These are phyloP conservation scores for Pseudohalonectria lignicola DNA, from an alignment of 2,329 filamentous ascomycete genomes.

Conservation along the genomic window DNA sequence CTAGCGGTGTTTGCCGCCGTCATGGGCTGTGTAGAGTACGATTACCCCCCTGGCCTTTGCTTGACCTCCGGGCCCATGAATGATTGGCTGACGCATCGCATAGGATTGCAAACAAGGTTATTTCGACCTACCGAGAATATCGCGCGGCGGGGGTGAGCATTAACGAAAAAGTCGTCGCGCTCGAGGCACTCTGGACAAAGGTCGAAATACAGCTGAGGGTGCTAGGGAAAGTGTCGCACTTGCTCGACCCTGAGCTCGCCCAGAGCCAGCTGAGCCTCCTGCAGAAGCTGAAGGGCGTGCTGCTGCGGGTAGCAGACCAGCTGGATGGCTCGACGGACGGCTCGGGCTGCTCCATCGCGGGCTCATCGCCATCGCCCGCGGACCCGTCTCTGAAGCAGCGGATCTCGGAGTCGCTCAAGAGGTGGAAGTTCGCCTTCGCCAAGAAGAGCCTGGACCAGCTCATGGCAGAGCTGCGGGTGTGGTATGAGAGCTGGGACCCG, in stretches of 20 bases:
- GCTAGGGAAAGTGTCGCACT: neutral
- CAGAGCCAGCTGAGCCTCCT: neutral
- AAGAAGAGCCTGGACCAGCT: neutral
- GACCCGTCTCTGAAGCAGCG: neutral
- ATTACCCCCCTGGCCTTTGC: no score
- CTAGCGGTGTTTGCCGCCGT: neutral
- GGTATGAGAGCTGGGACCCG: neutral
- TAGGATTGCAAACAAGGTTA: neutral
- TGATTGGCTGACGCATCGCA: neutral
- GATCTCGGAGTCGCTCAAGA: neutral
- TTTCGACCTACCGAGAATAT: neutral
- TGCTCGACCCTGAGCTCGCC: neutral
- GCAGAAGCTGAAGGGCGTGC: neutral
- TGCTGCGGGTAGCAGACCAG: neutral
- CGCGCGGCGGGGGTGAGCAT: neutral
- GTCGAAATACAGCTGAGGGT: neutral
- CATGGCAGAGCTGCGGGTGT: neutral
- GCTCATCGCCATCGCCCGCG: no score
- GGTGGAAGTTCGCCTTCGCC: neutral
- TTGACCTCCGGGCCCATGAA: no score
- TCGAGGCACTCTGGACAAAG: neutral
- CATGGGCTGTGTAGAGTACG: neutral
- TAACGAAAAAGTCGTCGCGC: neutral
- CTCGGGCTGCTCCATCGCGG: no score
- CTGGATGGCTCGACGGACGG: no score